These are phyloP conservation scores for Rhizopogon vinicolor DNA, from an alignment of 768 basidiomycete genomes.

Conservation along the genomic window DNA sequence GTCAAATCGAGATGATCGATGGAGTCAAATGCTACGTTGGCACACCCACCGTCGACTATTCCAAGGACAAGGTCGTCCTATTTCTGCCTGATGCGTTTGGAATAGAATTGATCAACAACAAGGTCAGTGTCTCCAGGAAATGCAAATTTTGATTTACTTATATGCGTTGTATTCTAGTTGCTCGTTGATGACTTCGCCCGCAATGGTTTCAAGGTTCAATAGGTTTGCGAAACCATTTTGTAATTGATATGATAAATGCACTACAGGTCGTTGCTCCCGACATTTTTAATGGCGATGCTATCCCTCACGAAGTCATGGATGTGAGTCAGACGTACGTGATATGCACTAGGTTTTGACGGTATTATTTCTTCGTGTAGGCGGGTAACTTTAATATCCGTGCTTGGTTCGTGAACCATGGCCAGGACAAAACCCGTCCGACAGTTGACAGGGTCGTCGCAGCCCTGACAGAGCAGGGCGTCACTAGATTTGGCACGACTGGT, in stretches of 20 bases:
- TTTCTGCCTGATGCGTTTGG: constrained; percentile 31
- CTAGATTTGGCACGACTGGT: constrained; percentile 34
- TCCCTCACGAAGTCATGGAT: constrained; percentile 5
- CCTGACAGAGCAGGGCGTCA: constrained; percentile 35
- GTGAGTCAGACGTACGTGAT: background rate
- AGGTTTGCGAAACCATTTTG: background rate
- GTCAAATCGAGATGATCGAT: constrained; percentile 31
- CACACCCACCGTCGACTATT: constrained; percentile 30
- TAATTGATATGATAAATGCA: background rate
- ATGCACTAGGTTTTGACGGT: background rate
- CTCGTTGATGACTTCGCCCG: background rate
- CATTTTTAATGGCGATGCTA: constrained; percentile 37
- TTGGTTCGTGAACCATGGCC: constrained; percentile 33
- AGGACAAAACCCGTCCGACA: constrained; percentile 26
- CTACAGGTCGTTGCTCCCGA: constrained; percentile 25
- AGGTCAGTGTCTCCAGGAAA: constrained; percentile 1
- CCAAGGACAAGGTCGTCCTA: constrained; percentile 31
- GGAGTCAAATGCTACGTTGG: constrained; percentile 38
- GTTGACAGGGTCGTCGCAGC: constrained; percentile 34
- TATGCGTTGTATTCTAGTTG: background rate
- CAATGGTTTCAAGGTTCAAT: background rate
- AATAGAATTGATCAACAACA: constrained; percentile 14
- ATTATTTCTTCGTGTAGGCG: background rate
- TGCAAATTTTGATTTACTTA: no score
- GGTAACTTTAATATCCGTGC: constrained; percentile 18